Percentiles rank a stretch among this genome's conserved stretches.
Conservation (phyloP, 2,329 filamentous ascomycete species). For the Aspergillus pseudotamarii region DNA sequence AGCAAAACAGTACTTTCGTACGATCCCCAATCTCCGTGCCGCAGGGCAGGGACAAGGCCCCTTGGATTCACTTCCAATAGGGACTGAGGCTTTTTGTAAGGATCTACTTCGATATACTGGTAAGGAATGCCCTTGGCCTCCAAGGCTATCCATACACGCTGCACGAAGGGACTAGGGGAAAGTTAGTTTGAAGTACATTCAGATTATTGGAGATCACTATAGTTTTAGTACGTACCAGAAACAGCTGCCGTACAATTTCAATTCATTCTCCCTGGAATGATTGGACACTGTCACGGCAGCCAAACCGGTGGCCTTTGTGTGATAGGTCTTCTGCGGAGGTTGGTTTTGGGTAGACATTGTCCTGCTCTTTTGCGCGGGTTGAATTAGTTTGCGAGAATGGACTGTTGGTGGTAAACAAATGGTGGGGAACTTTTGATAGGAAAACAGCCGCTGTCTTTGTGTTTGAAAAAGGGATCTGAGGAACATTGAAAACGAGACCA, state of each 20-base stretch:
- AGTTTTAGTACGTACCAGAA: conserved; percentile 67
- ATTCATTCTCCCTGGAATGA: conserved; percentile 68
- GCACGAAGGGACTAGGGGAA: conserved; percentile 72
- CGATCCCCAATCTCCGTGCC: conserved; percentile 78
- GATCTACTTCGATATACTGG: conserved; percentile 84
- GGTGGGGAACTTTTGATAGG: background rate
- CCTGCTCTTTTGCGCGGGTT: conserved; percentile 22
- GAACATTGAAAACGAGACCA: background rate
- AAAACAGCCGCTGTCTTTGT: background rate
- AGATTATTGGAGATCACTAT: conserved; percentile 10
- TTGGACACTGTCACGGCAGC: conserved; percentile 70
- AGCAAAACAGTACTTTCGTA: conserved; percentile 81
- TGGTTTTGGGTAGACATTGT: conserved; percentile 53
- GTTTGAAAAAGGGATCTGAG: background rate
- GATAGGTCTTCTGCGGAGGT: conserved; percentile 65
- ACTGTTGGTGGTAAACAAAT: conserved; percentile 5
- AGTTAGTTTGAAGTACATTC: conserved; percentile 10
- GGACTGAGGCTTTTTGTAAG: conserved; percentile 71
- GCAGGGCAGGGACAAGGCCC: conserved; percentile 74
- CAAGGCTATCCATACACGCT: conserved; percentile 86
- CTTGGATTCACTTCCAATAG: conserved; percentile 76
- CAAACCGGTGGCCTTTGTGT: conserved; percentile 71
- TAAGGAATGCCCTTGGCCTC: conserved; percentile 78
- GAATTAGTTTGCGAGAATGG: conserved; percentile 17
- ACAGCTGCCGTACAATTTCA: conserved; percentile 81